These are phyloP conservation scores for Boletus reticuloceps DNA, from an alignment of 768 basidiomycete species.

Conservation along the genomic window DNA sequence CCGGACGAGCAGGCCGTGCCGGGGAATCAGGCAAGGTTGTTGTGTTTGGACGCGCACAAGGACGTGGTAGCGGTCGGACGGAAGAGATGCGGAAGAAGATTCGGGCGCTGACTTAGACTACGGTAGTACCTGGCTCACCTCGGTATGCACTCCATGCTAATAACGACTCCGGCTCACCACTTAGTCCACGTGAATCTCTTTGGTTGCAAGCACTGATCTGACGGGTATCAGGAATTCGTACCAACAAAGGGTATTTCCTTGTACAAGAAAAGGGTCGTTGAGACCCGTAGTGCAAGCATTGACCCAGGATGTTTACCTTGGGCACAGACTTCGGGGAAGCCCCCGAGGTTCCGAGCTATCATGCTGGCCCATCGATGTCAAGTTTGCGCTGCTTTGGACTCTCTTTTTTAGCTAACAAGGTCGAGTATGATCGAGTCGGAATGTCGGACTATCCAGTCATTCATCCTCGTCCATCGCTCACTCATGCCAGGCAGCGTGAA, in stretches of 20 bases:
- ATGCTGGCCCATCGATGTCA: no score
- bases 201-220: neutral
- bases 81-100: slow-evolving; percentile 53
- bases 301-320: neutral
- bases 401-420: no score
- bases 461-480: no score
- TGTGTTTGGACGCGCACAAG: slow-evolving; percentile 69
- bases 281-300: neutral
- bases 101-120: slow-evolving; percentile 31
- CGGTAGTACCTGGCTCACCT: neutral
- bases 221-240: no score
- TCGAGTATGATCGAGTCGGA: no score
- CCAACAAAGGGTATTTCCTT: no score
- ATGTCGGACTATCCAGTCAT: no score
- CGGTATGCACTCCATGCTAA: neutral
- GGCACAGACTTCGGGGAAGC: no score
- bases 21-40: slow-evolving; percentile 70
- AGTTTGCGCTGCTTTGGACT: no score
- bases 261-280: neutral
- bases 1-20: slow-evolving; percentile 79
- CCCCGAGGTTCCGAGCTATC: no score
- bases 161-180: neutral
- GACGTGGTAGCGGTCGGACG: slow-evolving; percentile 55
- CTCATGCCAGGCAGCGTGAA: no score
- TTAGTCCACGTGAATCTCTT: neutral